These are phyloP conservation scores for Volvariella surrecta DNA, from an alignment of 1,284 basidiomycete genomes.

Conservation along the genomic window DNA sequence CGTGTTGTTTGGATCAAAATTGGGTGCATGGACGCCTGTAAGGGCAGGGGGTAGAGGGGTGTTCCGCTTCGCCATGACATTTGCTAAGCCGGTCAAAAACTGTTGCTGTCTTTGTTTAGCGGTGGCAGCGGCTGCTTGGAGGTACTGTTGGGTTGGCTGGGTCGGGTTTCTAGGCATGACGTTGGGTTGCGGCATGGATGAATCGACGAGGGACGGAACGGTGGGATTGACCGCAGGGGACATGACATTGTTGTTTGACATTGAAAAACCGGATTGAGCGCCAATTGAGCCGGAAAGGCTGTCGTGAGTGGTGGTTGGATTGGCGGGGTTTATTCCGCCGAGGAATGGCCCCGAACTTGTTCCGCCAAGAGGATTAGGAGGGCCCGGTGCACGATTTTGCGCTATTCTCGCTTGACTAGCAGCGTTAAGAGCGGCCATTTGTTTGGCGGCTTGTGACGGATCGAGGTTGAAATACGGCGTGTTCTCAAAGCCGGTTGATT, in stretches of 20 bases:
- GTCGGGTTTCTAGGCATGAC: conserved; percentile 19
- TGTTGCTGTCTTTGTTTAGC: conserved; percentile 43
- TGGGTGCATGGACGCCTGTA: conserved; percentile 45
- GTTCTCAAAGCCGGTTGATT: conserved; percentile 22
- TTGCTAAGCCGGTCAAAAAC: conserved; percentile 52
- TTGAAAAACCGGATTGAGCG: conserved; percentile 29
- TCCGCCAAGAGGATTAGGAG: conserved; percentile 36
- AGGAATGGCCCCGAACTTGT: conserved; percentile 58
- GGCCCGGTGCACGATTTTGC: conserved; percentile 32
- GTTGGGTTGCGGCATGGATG: conserved; percentile 30
- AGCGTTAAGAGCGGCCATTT: conserved; percentile 66
- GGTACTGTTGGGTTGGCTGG: no score
- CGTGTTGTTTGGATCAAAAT: conserved; percentile 52
- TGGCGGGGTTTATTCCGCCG: conserved; percentile 48
- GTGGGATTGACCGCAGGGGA: conserved; percentile 24
- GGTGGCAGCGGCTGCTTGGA: conserved; percentile 14
- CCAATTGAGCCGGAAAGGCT: conserved; percentile 21
- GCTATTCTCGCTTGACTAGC: conserved; percentile 52
- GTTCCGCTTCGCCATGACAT: conserved; percentile 42
- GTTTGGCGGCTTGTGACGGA: conserved; percentile 53
- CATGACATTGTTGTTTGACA: conserved; percentile 25
- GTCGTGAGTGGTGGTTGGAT: conserved; percentile 31
- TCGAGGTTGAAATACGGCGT: conserved; percentile 37
- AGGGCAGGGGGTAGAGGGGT: conserved; percentile 59
- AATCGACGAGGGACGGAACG: conserved; percentile 32